Percentiles rank a stretch among this genome's conserved stretches.
These are phyloP conservation scores for Fusarium domesticum DNA, from an alignment of 2,329 filamentous ascomycete species.

Conservation along the genomic window DNA sequence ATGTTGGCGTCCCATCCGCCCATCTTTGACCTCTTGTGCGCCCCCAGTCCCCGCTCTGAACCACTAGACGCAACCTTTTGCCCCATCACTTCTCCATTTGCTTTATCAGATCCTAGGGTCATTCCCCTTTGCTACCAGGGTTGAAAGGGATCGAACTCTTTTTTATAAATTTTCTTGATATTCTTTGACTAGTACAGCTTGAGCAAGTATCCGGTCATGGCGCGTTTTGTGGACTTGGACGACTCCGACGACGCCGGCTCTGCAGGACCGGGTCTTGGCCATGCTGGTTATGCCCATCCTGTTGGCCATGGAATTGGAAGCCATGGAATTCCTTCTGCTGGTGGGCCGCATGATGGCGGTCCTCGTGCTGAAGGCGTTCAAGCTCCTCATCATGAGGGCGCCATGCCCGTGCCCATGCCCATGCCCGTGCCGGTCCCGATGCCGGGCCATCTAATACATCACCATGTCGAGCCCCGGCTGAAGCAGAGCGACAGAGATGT, in stretches of 20 bases:
- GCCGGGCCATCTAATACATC: slow-evolving; percentile 22
- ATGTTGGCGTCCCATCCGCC: not conserved
- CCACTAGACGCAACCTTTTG: not conserved
- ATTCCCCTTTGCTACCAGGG: not conserved
- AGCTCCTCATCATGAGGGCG: slow-evolving; percentile 23
- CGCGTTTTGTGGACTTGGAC: slow-evolving; percentile 32
- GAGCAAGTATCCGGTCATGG: slow-evolving; percentile 20
- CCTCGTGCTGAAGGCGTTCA: slow-evolving; percentile 14
- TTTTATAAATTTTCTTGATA: too few species aligned
- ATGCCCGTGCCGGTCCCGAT: slow-evolving; percentile 18
- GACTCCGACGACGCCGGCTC: slow-evolving; percentile 24
- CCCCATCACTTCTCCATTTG: slow-evolving; percentile 6
- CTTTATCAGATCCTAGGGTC: slow-evolving; percentile 31
- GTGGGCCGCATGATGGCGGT: slow-evolving; percentile 14
- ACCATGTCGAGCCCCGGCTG: slow-evolving; percentile 22
- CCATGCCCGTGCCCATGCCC: too few species aligned
- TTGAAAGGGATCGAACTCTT: too few species aligned
- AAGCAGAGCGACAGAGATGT: slow-evolving; percentile 1
- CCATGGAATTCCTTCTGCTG: slow-evolving; percentile 4
- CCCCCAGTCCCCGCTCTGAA: not conserved
- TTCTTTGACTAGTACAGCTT: not conserved
- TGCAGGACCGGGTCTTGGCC: not conserved
- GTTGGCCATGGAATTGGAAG: slow-evolving; percentile 6
- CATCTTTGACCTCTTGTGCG: slow-evolving; percentile 8
- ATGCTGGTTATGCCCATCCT: not conserved